Conservation (phyloP, 2,329 filamentous ascomycete genomes). For the Colletotrichum orbiculare region DNA sequence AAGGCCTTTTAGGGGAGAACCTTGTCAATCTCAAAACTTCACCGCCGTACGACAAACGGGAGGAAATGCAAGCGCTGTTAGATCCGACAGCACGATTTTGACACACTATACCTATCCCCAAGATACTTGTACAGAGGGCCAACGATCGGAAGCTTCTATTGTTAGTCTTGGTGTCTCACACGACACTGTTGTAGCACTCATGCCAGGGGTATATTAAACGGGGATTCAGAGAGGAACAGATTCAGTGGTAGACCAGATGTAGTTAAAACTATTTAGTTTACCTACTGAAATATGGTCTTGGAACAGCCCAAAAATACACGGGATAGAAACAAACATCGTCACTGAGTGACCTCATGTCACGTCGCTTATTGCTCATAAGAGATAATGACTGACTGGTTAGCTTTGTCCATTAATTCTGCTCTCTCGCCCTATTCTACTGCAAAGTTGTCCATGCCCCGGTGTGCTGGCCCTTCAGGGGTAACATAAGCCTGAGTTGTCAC, state of each 20-base stretch:
- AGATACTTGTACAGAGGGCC: not conserved
- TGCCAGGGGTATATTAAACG: too few species aligned
- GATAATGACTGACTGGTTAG: too few species aligned
- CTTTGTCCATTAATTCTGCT: too few species aligned
- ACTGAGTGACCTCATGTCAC: too few species aligned
- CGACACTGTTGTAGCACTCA: too few species aligned
- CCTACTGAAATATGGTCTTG: too few species aligned
- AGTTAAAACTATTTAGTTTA: too few species aligned
- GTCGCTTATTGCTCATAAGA: too few species aligned
- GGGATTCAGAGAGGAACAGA: too few species aligned
- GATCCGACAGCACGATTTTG: conserved; percentile 9
- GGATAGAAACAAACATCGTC: too few species aligned
- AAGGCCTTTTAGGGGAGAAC: not conserved
- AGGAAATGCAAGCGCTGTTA: conserved; percentile 5
- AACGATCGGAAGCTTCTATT: not conserved
- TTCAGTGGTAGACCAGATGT: too few species aligned
- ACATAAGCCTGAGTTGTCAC: conserved; percentile 40
- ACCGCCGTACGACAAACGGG: conserved; percentile 1
- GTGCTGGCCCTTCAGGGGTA: conserved; percentile 38
- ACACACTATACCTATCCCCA: not conserved
- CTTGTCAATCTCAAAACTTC: conserved; percentile 6
- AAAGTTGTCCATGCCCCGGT: conserved; percentile 3
- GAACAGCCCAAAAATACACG: too few species aligned
- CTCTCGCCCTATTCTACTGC: not conserved
- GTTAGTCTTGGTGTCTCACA: not conserved